Percentiles rank a stretch among this genome's conserved stretches.
Evolutionary conservation across 1,284 basidiomycete species (phyloP).

Genomic region (Tetrapyrgos nigripes): DNA sequence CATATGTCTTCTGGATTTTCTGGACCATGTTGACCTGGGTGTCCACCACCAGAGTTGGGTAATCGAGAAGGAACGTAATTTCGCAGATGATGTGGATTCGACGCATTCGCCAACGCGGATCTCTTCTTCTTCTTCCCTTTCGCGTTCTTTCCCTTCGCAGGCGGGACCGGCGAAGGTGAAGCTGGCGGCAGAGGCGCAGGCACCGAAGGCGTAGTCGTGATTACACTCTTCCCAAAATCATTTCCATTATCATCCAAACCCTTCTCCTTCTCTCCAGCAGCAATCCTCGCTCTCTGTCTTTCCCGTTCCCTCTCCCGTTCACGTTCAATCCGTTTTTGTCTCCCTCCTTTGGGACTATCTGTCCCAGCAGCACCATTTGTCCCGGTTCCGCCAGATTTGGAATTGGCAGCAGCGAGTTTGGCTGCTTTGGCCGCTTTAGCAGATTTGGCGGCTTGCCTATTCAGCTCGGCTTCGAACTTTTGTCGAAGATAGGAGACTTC

Average conservation of each 20-base stretch:
- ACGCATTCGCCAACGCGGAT: constrained; percentile 83
- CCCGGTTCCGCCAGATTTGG: neutral
- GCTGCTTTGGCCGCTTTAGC: constrained; percentile 48
- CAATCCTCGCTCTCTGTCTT: neutral
- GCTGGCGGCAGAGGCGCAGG: constrained; percentile 6
- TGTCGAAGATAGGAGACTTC: constrained; percentile 68
- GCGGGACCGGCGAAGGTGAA: constrained; percentile 6
- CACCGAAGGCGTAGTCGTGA: neutral
- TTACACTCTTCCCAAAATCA: constrained; percentile 1
- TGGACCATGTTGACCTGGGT: constrained; percentile 39
- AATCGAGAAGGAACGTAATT: constrained; percentile 87
- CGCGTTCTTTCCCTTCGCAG: neutral
- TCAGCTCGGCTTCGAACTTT: constrained; percentile 75
- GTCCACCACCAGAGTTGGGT: constrained; percentile 58
- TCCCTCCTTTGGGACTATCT: neutral
- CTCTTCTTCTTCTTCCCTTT: constrained; percentile 81
- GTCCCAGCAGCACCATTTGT: neutral
- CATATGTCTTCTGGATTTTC: constrained; percentile 57
- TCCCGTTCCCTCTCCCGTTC: neutral
- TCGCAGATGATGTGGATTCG: constrained; percentile 88
- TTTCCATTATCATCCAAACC: neutral
- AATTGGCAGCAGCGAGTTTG: neutral
- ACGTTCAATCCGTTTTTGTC: constrained; percentile 5
- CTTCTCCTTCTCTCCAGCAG: neutral
- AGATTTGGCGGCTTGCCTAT: constrained; percentile 66